A percentile compares a stretch with the other conserved stretches of the same genome.
Conservation (phyloP, 352 stramenopile species). For the Thalassiosira mediterranea region DNA sequence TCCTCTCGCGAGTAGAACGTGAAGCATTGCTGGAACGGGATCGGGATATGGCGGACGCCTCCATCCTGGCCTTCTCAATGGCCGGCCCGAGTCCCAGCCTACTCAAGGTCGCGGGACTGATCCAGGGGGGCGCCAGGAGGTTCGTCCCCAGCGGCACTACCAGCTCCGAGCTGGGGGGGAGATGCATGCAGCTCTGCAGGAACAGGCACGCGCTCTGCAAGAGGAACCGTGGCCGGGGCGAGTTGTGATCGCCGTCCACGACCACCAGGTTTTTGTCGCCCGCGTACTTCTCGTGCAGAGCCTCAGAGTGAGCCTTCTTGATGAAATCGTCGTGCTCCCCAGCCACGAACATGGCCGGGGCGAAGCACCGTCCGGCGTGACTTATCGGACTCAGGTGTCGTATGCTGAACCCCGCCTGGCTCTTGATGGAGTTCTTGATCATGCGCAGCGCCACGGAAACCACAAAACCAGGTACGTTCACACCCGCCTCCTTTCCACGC, state of each 20-base stretch:
- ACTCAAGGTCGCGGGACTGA: constrained; percentile 29
- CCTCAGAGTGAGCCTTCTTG: constrained; percentile 79
- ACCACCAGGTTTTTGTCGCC: constrained; percentile 98
- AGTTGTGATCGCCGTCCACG: constrained; percentile 98
- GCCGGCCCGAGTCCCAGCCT: neutral
- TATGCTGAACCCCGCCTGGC: constrained; percentile 87
- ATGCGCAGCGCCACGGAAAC: constrained; percentile 89
- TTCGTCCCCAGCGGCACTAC: constrained; percentile 71
- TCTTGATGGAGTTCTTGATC: constrained; percentile 88
- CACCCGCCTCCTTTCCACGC: constrained; percentile 90
- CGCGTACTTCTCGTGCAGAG: constrained; percentile 89
- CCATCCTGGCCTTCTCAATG: neutral
- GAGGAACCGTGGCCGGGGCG: constrained; percentile 92
- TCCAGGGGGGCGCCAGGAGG: constrained; percentile 79
- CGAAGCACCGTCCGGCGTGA: constrained; percentile 92
- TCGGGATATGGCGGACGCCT: constrained; percentile 4
- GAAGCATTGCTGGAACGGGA: neutral
- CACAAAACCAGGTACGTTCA: constrained; percentile 90
- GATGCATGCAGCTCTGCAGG: constrained; percentile 90
- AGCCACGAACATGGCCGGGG: constrained; percentile 95
- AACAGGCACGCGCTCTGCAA: constrained; percentile 96
- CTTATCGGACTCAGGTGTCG: constrained; percentile 80
- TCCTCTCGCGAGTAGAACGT: too few relatives aligned
- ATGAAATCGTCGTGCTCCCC: constrained; percentile 96
- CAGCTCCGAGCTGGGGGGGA: constrained; percentile 73